A percentile compares a stretch with the other conserved stretches of the same genome.
These are phyloP conservation scores for Scedosporium boydii DNA, from an alignment of 2,329 filamentous ascomycete species.

Conservation along the genomic window DNA sequence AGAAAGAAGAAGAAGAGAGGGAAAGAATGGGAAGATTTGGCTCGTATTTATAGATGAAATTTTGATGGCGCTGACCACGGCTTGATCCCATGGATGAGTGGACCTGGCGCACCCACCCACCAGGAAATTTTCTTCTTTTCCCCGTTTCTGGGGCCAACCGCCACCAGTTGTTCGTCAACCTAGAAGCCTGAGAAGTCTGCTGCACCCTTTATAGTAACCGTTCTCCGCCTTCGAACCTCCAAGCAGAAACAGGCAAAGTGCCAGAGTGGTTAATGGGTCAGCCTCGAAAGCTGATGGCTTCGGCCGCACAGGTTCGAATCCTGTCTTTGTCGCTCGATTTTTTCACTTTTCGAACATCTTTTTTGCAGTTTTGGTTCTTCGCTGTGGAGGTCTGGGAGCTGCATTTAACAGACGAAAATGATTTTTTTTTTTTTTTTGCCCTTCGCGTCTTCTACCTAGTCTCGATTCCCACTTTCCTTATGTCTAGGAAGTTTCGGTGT, in stretches of 20 bases:
- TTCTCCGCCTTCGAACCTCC: not conserved
- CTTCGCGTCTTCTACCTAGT: not conserved
- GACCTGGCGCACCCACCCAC: too few species aligned
- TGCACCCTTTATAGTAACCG: not conserved
- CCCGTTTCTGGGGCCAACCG: not conserved
- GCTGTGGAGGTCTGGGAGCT: too few species aligned
- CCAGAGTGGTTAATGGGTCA: conserved; percentile 6
- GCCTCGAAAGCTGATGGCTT: conserved; percentile 4
- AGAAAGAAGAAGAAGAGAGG: conserved; percentile 35
- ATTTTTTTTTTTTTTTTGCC: not conserved
- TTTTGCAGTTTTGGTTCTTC: not conserved
- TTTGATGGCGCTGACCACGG: not conserved
- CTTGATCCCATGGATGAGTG: too few species aligned
- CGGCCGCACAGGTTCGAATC: conserved; percentile 4
- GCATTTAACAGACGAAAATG: too few species aligned
- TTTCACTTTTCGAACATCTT: not conserved
- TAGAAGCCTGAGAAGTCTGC: not conserved
- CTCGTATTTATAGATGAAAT: conserved; percentile 1
- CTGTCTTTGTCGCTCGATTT: not conserved
- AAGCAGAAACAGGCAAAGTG: conserved; percentile 1
- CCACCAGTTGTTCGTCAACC: not conserved
- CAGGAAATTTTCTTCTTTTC: too few species aligned
- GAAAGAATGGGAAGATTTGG: conserved; percentile 16
- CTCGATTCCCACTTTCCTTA: not conserved
- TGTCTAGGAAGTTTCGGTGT: too few species aligned